phyloP scores from a whole-genome alignment of 495 filamentous ascomycete species.

The Tuber melanosporum region DNA sequence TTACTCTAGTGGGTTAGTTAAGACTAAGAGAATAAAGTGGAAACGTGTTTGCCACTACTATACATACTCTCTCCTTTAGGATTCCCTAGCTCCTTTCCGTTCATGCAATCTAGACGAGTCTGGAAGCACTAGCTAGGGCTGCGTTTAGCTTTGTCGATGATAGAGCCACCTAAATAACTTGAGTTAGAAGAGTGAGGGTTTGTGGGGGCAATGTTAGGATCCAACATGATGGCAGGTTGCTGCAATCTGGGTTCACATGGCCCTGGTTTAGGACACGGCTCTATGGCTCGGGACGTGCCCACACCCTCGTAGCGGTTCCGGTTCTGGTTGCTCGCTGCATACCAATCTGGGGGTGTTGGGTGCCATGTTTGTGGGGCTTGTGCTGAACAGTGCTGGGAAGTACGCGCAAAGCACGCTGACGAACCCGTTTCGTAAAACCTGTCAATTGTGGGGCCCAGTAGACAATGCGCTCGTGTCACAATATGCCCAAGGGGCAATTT shows the following conservation, averaged over 20 bases:
- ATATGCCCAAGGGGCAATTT: not conserved
- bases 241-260: not conserved
- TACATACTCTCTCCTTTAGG: not conserved
- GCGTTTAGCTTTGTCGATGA: not conserved
- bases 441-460: not conserved
- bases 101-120: not conserved
- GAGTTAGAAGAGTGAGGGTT: not conserved
- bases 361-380: not conserved
- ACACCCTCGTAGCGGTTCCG: not conserved
- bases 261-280: not conserved
- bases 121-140: not conserved
- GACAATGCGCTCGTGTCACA: not conserved
- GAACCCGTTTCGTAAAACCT: not conserved
- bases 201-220: not conserved
- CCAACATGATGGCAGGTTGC: not conserved
- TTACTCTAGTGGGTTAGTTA: not conserved
- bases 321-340: not conserved
- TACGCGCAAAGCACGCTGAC: not conserved
- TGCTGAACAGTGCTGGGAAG: not conserved
- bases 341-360: not conserved
- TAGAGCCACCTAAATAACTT: not conserved
- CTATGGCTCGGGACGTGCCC: not conserved
- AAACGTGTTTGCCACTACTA: not conserved
- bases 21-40: not conserved
- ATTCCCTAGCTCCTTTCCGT: not conserved